Evolutionary conservation across 1,284 basidiomycete species (phyloP).

Genomic region (Phellopilus nigrolimitatus): DNA sequence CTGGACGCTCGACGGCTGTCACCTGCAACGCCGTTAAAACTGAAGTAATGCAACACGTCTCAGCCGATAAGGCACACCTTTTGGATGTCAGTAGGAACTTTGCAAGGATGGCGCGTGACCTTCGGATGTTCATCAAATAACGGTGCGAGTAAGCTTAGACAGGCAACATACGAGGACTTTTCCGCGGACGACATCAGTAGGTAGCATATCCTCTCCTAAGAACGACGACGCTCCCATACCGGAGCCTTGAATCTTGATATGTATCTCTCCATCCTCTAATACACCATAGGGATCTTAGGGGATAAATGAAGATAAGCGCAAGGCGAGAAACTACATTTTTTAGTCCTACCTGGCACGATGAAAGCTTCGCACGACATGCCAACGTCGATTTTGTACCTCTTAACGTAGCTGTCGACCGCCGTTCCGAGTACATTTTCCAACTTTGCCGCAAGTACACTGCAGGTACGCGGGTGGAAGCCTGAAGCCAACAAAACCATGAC

Average conservation of each 20-base stretch:
- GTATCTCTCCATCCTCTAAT: slow-evolving; percentile 35
- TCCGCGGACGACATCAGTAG: slow-evolving; percentile 34
- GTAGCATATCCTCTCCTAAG: slow-evolving; percentile 25
- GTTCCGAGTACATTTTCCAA: slow-evolving; percentile 32
- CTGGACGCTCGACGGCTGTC: slow-evolving; percentile 33
- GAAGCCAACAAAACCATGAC: slow-evolving; percentile 33
- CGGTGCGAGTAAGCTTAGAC: not conserved
- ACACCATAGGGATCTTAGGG: slow-evolving; percentile 38
- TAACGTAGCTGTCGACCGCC: slow-evolving; percentile 26
- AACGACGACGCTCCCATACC: slow-evolving; percentile 28
- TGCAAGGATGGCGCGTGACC: slow-evolving; percentile 44
- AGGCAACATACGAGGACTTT: slow-evolving; percentile 35
- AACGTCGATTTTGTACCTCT: slow-evolving; percentile 30
- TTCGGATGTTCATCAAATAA: slow-evolving; percentile 15
- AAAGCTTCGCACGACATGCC: slow-evolving; percentile 37
- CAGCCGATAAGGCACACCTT: slow-evolving; percentile 29
- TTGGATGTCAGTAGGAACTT: slow-evolving; percentile 41
- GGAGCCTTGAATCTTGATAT: slow-evolving; percentile 31
- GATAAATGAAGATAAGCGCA: not conserved
- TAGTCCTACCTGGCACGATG: slow-evolving; percentile 36
- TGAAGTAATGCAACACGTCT: not conserved
- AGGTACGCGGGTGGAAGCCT: slow-evolving; percentile 35
- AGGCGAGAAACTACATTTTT: not conserved
- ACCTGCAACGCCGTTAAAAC: slow-evolving; percentile 28
- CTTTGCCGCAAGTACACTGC: slow-evolving; percentile 33